Conservation (phyloP, 805 yeast genomes). For the Schizosaccharomyces japonicus region DNA sequence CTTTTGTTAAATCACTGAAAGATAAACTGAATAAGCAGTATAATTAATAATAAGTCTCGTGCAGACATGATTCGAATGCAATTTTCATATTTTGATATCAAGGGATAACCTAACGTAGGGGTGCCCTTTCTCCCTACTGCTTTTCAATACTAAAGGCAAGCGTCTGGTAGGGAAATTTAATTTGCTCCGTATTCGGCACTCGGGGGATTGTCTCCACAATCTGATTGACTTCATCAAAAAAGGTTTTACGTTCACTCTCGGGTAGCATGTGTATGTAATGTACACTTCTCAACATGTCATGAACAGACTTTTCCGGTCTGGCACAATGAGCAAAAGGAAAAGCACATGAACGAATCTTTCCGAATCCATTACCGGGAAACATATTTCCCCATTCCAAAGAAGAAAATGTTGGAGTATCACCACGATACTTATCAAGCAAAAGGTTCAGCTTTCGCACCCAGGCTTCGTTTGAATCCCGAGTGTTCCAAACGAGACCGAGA, state of each 20-base stretch:
- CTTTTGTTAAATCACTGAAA: too few relatives aligned
- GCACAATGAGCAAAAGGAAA: background rate
- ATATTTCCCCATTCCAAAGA: background rate
- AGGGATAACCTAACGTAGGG: too few relatives aligned
- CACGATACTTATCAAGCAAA: background rate
- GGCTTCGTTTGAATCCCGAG: slow-evolving; percentile 7
- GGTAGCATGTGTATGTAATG: background rate
- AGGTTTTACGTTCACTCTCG: background rate
- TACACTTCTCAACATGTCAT: background rate
- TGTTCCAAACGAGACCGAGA: slow-evolving; percentile 38
- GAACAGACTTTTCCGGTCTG: background rate
- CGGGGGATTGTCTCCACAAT: background rate
- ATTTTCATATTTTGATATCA: too few relatives aligned
- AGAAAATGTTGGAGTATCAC: background rate
- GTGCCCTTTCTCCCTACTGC: too few relatives aligned
- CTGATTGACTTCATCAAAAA: background rate
- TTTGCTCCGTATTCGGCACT: background rate
- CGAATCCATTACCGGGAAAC: background rate
- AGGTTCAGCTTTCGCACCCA: background rate
- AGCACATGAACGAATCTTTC: background rate
- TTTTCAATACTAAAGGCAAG: slow-evolving; percentile 1
- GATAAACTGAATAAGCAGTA: too few relatives aligned
- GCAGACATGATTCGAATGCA: too few relatives aligned
- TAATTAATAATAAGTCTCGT: too few relatives aligned
- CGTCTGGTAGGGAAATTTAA: background rate